Conservation (phyloP, 345 rosid genomes). For the Raphanus sativus region DNA sequence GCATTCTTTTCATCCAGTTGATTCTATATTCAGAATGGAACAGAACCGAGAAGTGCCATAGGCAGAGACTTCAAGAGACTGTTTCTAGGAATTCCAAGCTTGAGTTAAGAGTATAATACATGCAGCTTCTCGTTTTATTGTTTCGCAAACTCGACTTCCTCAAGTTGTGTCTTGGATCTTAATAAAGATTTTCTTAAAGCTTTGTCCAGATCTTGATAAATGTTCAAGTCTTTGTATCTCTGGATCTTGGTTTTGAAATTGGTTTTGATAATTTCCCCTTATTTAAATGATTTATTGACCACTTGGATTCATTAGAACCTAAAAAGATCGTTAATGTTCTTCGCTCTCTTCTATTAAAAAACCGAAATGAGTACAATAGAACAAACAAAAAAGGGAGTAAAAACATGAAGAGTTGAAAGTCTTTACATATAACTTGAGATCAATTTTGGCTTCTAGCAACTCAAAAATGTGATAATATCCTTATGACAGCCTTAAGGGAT, state of each 20-base stretch:
- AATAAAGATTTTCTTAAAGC: background rate
- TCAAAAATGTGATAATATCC: slow-evolving; percentile 14
- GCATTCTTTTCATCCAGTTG: slow-evolving; percentile 5
- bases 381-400: too few relatives aligned
- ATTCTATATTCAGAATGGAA: slow-evolving; percentile 7
- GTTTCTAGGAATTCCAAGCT: background rate
- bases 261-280: too few relatives aligned
- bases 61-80: background rate
- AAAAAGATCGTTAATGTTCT: too few relatives aligned
- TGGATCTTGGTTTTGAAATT: too few relatives aligned
- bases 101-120: background rate
- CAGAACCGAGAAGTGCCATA: slow-evolving; percentile 1
- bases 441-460: background rate
- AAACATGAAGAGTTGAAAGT: too few relatives aligned
- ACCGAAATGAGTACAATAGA: too few relatives aligned
- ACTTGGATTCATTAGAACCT: too few relatives aligned
- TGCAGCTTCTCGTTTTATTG: background rate
- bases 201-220: background rate
- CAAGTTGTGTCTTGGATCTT: background rate
- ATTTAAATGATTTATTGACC: too few relatives aligned
- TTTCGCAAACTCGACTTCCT: background rate
- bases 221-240: background rate
- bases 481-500: slow-evolving; percentile 3
- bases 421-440: slow-evolving; percentile 22
- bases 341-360: too few relatives aligned